These are phyloP conservation scores for Saraca asoca DNA, from an alignment of 331 rosid species.

Conservation along the genomic window DNA sequence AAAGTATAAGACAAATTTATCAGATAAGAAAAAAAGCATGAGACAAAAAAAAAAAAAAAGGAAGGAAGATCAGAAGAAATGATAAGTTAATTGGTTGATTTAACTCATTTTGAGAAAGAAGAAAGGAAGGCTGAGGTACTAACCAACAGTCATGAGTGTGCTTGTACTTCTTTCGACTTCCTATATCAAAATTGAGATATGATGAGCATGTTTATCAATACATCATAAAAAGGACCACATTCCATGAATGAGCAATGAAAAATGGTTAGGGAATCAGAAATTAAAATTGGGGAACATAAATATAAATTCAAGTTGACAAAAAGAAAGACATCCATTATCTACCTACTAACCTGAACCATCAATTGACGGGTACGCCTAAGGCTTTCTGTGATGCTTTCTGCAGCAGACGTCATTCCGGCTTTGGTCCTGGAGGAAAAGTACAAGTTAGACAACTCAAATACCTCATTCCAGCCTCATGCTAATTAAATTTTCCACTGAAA, in stretches of 20 bases:
- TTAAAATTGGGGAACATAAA: background rate
- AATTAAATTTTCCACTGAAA: slow-evolving; percentile 31
- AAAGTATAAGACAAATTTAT: background rate
- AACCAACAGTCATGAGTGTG: slow-evolving; percentile 77
- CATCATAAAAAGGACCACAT: background rate
- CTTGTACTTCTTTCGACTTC: slow-evolving; percentile 84
- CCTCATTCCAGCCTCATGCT: slow-evolving; percentile 14
- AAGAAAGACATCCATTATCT: background rate
- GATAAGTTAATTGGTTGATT: background rate
- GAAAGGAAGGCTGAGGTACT: slow-evolving; percentile 37
- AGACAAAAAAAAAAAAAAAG: background rate
- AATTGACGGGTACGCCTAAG: slow-evolving; percentile 90
- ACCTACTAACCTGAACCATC: slow-evolving; percentile 79
- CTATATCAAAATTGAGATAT: slow-evolving; percentile 41
- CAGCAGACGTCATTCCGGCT: slow-evolving; percentile 94
- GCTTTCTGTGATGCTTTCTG: slow-evolving; percentile 93
- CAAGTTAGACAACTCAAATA: slow-evolving; percentile 12
- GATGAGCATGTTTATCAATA: slow-evolving; percentile 20
- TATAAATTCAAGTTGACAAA: slow-evolving; percentile 2
- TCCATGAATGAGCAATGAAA: slow-evolving; percentile 1
- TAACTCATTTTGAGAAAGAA: background rate
- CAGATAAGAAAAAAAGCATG: no score
- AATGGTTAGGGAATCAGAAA: background rate
- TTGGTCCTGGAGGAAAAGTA: slow-evolving; percentile 63
- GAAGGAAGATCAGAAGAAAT: background rate